A percentile compares a stretch with the other conserved stretches of the same genome.
Conservation (phyloP, 2,329 filamentous ascomycete species). For the Podosphaera leucotricha region DNA sequence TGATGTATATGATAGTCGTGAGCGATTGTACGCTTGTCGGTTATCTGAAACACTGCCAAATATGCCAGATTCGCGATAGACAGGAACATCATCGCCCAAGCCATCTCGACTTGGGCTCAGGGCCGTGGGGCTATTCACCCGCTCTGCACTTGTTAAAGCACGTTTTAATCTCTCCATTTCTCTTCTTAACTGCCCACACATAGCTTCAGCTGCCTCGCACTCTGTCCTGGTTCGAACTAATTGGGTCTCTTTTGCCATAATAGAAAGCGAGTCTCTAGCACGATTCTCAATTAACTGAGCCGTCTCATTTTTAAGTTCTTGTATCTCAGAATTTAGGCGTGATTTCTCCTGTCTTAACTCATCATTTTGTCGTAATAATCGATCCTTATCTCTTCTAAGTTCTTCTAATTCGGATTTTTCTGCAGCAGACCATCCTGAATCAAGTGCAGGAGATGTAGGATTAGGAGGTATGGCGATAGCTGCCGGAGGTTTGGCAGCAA, state of each 20-base stretch:
- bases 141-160: slow-evolving; percentile 42
- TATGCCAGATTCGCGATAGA: slow-evolving; percentile 27
- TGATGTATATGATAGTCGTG: slow-evolving; percentile 34
- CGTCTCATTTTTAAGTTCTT: slow-evolving; percentile 91
- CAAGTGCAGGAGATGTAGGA: background rate
- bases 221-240: slow-evolving; percentile 79
- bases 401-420: slow-evolving; percentile 87
- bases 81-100: slow-evolving; percentile 32
- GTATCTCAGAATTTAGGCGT: slow-evolving; percentile 64
- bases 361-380: slow-evolving; percentile 49
- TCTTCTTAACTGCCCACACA: slow-evolving; percentile 58
- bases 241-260: slow-evolving; percentile 97
- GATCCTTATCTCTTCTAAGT: slow-evolving; percentile 61
- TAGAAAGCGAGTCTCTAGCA: slow-evolving; percentile 79
- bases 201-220: slow-evolving; percentile 67
- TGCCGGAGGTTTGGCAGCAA: slow-evolving; percentile 46
- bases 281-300: slow-evolving; percentile 93
- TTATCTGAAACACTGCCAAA: slow-evolving; percentile 11
- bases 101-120: slow-evolving; percentile 22
- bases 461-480: slow-evolving; percentile 28
- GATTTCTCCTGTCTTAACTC: slow-evolving; percentile 63
- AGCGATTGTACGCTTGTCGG: slow-evolving; percentile 9
- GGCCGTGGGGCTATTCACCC: slow-evolving; percentile 18
- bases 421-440: slow-evolving; percentile 41
- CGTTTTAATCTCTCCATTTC: slow-evolving; percentile 89